These are phyloP conservation scores for Globisporangium heterothallicum DNA, from an alignment of 352 stramenopile species.

Conservation along the genomic window DNA sequence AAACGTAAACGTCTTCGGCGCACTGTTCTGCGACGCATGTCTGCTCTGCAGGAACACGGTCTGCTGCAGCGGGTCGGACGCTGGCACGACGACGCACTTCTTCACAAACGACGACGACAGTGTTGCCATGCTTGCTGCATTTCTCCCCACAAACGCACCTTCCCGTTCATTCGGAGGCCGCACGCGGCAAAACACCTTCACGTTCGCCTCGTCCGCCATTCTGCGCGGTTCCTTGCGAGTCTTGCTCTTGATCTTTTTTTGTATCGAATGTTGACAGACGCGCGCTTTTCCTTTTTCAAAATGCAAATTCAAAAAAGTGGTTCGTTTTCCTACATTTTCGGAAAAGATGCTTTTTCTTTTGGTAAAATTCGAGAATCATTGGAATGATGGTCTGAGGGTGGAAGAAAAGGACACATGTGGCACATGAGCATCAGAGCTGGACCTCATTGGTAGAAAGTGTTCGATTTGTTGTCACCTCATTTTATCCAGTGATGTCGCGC, in stretches of 20 bases:
- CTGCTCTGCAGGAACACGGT: conserved; percentile 59
- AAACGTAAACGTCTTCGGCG: conserved; percentile 82
- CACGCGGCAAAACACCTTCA: conserved; percentile 86
- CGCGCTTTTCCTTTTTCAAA: background rate
- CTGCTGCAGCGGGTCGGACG: conserved; percentile 38
- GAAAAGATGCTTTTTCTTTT: background rate
- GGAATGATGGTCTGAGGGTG: too few relatives aligned
- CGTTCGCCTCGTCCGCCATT: conserved; percentile 59
- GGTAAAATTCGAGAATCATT: too few relatives aligned
- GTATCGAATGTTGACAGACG: too few relatives aligned
- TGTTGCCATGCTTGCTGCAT: background rate
- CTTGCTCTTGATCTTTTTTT: background rate
- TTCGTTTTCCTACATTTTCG: background rate
- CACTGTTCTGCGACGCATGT: conserved; percentile 15
- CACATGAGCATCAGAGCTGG: too few relatives aligned
- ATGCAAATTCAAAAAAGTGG: background rate
- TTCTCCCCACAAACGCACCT: conserved; percentile 9
- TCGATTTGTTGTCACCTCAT: too few relatives aligned
- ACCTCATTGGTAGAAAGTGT: too few relatives aligned
- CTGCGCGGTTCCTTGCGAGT: background rate
- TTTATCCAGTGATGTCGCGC: too few relatives aligned
- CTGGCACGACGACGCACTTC: conserved; percentile 59
- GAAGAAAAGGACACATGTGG: too few relatives aligned
- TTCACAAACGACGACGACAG: conserved; percentile 30
- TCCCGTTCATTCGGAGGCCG: conserved; percentile 77